Percentiles rank a stretch among this genome's conserved stretches.
These are phyloP conservation scores for Tricholoma saponaceum DNA, from an alignment of 768 basidiomycete genomes.

Conservation along the genomic window DNA sequence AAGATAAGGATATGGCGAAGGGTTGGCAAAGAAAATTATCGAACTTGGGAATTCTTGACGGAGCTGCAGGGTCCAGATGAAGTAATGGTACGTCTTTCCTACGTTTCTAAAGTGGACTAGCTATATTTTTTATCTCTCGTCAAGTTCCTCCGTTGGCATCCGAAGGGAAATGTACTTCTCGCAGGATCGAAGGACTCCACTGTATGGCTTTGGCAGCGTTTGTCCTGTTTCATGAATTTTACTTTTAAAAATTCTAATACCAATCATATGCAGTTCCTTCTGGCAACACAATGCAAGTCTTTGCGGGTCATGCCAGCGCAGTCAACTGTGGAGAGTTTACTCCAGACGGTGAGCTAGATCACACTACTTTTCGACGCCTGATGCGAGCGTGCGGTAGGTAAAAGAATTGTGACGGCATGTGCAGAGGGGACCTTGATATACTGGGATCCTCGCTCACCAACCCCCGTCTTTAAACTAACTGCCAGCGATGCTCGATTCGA, in stretches of 20 bases:
- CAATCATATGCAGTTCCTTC: constrained; percentile 68
- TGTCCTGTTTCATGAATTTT: constrained; percentile 22
- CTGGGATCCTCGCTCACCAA: constrained; percentile 85
- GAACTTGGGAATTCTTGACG: constrained; percentile 91
- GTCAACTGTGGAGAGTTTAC: constrained; percentile 90
- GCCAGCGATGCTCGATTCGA: constrained; percentile 69
- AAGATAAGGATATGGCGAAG: constrained; percentile 89
- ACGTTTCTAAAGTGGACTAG: background rate
- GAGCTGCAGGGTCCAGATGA: constrained; percentile 94
- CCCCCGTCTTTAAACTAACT: constrained; percentile 79
- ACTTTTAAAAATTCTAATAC: background rate
- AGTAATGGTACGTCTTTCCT: constrained; percentile 64
- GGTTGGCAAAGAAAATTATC: constrained; percentile 70
- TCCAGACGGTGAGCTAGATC: constrained; percentile 61
- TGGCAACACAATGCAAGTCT: constrained; percentile 93
- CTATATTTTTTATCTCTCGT: constrained; percentile 3
- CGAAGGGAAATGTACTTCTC: constrained; percentile 82
- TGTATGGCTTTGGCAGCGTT: constrained; percentile 97
- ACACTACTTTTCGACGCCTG: background rate
- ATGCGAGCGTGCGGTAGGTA: constrained; percentile 43
- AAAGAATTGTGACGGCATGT: constrained; percentile 85
- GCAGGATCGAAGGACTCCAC: constrained; percentile 93
- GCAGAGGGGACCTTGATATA: constrained; percentile 77
- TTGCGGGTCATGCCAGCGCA: constrained; percentile 83
- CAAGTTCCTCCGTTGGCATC: constrained; percentile 96